Conservation (phyloP, 352 stramenopile genomes). For the Globisporangium parvum region DNA sequence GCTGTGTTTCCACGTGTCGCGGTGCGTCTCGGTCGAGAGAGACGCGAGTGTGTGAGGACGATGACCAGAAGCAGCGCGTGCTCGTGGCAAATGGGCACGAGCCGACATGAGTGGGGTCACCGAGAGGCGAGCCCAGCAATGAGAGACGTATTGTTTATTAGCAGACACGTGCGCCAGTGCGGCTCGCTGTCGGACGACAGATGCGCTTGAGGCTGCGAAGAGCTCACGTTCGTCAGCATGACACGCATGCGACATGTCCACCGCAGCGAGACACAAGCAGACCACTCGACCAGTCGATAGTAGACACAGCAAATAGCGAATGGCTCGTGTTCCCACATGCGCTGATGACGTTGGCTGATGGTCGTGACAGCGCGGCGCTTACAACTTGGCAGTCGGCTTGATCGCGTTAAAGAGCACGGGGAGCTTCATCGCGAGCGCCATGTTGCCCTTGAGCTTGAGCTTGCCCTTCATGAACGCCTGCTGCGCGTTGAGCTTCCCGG, state of each 20-base stretch:
- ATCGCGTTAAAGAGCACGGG: slow-evolving; percentile 89
- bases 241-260: no score
- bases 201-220: no score
- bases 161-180: neutral
- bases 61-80: neutral
- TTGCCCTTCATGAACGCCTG: slow-evolving; percentile 95
- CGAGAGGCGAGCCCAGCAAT: no score
- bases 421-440: slow-evolving; percentile 94
- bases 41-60: neutral
- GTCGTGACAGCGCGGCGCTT: slow-evolving; percentile 10
- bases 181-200: no score
- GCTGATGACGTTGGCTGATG: neutral
- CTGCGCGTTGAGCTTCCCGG: slow-evolving; percentile 89
- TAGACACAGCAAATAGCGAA: no score
- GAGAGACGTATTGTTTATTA: slow-evolving; percentile 15
- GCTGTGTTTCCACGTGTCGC: no score
- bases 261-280: no score
- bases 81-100: neutral
- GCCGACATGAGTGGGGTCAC: no score
- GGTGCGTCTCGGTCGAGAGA: neutral
- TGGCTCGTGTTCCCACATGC: no score
- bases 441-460: slow-evolving; percentile 95
- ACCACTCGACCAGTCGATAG: no score
- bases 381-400: slow-evolving; percentile 77
- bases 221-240: no score